Evolutionary conservation across 164 flowering plant genomes (phyloP), one percentile per base, ranked within the genome.

Genomic region (Saururus chinensis): DNA sequence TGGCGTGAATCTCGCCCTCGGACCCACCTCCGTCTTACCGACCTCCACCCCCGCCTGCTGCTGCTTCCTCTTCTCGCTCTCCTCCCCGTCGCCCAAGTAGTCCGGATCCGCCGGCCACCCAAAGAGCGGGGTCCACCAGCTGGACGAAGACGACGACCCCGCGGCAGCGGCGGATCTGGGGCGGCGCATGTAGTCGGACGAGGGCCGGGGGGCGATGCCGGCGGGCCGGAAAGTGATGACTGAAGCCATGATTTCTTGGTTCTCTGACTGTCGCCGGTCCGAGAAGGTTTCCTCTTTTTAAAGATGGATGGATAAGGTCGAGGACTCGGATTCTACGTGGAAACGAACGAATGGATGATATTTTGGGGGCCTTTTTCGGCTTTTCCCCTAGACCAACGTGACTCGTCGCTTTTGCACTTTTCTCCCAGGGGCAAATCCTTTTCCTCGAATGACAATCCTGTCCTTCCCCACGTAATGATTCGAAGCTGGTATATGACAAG

Each of bases 41-140:
- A n/a, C n/a, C n/a, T n/a, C n/a, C n/a, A n/a, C 54, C 25, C 67
- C 74, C 4, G 73, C 3, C 2, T 57, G 66, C 25, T 73, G 51
- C 45, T 6, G 24, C 58, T 14, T 21, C 5, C 48, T 8, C 19
- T 0, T 19, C 14, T 56, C 66, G 56, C 23, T 17, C 57, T 53
- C 56, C 10, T 20, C 56, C 14, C 48, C 60, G 52, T 69, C 56
- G 64, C 77, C 84, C 60, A 81, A 74, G 85, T 89, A 85, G 73
- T 87, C 88, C 4, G 95, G 82, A 24, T 87, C 88, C 26, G 84
- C 41, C 14, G 87, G 71, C 83, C 77, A 80, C 12, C 89, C 92
- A 70, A 89, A 87, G 68, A 85, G 59, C 12, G 95, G 92, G 17
- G 81, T 57, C 84, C 82, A 82, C 97, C 95, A 89, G 71, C 64